Evolutionary conservation across 768 basidiomycete genomes (phyloP), one percentile per base, ranked within the genome.

Genomic region (Leccinum arenicola): DNA sequence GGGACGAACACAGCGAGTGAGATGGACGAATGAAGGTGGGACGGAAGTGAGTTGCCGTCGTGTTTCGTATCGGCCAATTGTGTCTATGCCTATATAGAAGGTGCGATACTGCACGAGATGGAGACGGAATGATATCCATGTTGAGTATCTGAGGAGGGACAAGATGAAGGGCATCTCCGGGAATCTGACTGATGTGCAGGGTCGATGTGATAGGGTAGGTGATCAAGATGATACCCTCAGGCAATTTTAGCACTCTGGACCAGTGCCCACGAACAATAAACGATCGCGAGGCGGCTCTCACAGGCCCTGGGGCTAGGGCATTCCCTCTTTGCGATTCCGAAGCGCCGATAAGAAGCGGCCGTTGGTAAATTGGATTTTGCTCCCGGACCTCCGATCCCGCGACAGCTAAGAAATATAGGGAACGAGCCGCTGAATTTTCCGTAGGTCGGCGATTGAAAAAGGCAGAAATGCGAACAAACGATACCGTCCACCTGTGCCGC

Each of bases 161-260:
- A 59, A 61, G 64, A 69, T 71, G 64, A 64, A 71, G 48, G 61
- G 55, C 63, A 68, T 66, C 70, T 52, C 52, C 52, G 52, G 70
- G 66, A 72, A 71, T 72, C 68, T 67, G 64, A 61, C 64, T 71
- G 70, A 71, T 72, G 66, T 51, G 56, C 69, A 72, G 71, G 71
- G 72, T 73, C 72, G 72, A 49, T 62, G 64, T 73, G 72, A 73
- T 73, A 74, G 72, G 73, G 73, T 73, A 70, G 66, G 63, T 63
- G 71, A 73, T 73, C 72, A 70, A 71, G 65, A 65, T 73, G 68
- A 66, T 70, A 65, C 63, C 71, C 64, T 61, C 45, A 7, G 29
- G 35, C 62, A 66, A 59, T 61, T 58, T 64, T 63, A 66, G 64
- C 57, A 64, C 52, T 52, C 62, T 53, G 55, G n/a, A 31, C n/a